These are phyloP conservation scores for Quercus agrifolia DNA, from an alignment of 306 rosid species.

Conservation along the genomic window DNA sequence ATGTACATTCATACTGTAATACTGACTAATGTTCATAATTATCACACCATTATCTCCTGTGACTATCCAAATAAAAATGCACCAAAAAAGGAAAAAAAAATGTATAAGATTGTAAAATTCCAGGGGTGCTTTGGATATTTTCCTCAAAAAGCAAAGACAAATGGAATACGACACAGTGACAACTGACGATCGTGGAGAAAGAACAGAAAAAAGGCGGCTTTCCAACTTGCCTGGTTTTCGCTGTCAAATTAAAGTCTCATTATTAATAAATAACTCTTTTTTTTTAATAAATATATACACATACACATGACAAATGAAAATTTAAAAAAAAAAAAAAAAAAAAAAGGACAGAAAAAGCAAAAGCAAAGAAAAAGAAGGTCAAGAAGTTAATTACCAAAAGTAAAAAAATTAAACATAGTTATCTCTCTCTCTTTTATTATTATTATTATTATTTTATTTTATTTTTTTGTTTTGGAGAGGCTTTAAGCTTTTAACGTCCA, in stretches of 20 bases:
- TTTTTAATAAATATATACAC: too few relatives aligned
- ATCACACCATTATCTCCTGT: too few relatives aligned
- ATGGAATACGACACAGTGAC: neutral
- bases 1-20: too few relatives aligned
- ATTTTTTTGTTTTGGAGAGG: too few relatives aligned
- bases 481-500: conserved; percentile 48
- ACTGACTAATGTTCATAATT: too few relatives aligned
- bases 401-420: neutral
- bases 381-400: neutral
- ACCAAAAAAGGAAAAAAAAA: neutral
- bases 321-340: neutral
- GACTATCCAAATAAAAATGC: too few relatives aligned
- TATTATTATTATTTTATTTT: neutral
- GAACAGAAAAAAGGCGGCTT: conserved; percentile 2
- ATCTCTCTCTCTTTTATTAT: neutral
- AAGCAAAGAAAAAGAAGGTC: neutral
- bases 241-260: neutral
- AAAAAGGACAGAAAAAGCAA: neutral
- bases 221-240: neutral
- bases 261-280: neutral
- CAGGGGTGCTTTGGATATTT: neutral
- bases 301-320: neutral
- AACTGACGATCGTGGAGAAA: neutral
- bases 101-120: neutral
- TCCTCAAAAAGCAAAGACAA: neutral